Conservation (phyloP, 73 alveolate genomes). For the Paramecium biaurelia region DNA sequence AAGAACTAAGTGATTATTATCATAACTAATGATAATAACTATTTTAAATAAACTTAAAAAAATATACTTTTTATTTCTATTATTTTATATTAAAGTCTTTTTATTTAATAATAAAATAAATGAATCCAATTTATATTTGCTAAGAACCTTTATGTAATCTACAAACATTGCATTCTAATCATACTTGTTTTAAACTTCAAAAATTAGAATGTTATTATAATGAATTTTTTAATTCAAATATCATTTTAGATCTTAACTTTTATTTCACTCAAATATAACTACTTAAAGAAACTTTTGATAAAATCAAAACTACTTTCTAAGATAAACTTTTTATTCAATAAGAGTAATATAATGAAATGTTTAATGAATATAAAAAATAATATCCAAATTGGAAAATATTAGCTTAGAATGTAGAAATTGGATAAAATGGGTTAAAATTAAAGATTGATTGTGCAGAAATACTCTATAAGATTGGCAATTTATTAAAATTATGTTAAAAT, state of each 20-base stretch:
- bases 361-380: not conserved
- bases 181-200: not conserved
- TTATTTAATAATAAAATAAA: not conserved
- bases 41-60: not conserved
- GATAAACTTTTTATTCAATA: not conserved
- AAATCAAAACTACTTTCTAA: not conserved
- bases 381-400: not conserved
- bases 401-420: not conserved
- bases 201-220: not conserved
- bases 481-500: not conserved
- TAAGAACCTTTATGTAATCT: not conserved
- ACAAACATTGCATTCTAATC: not conserved
- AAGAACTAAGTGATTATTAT: not conserved
- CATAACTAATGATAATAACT: not conserved
- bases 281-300: not conserved
- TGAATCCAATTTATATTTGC: not conserved
- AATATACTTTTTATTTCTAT: not conserved
- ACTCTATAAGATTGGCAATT: not conserved
- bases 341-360: not conserved
- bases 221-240: not conserved
- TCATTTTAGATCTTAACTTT: not conserved
- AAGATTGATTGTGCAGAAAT: not conserved
- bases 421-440: not conserved
- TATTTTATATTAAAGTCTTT: not conserved
- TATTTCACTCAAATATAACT: not conserved